Percentiles rank a stretch among this genome's conserved stretches.
phyloP scores from a whole-genome alignment of 495 filamentous ascomycete genomes.

The Penicillium steckii region DNA sequence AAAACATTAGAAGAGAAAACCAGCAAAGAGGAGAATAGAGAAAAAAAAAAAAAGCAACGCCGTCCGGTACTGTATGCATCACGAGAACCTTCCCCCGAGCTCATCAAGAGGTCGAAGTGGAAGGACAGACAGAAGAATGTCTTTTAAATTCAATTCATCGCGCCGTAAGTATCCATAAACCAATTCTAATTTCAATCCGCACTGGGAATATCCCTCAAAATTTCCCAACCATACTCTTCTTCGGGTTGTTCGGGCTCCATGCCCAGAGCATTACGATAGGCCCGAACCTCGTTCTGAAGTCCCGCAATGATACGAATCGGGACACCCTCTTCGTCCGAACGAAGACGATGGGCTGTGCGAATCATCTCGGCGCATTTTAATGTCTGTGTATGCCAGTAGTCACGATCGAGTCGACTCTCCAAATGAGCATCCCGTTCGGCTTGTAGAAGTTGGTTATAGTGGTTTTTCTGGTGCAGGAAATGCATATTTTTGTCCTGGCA shows the following conservation, averaged over 20 bases:
- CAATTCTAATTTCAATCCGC: conserved; percentile 26
- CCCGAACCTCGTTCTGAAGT: conserved; percentile 55
- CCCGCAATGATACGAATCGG: conserved; percentile 50
- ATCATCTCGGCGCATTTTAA: conserved; percentile 55
- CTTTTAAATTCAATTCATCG: background rate
- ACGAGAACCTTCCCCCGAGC: background rate
- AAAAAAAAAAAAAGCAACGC: conserved; percentile 1
- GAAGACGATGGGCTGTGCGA: conserved; percentile 47
- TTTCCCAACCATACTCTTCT: conserved; percentile 54
- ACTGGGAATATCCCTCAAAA: conserved; percentile 45
- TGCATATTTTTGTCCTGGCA: conserved; percentile 61
- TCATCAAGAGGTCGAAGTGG: background rate
- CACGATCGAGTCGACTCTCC: conserved; percentile 59
- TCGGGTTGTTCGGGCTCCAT: conserved; percentile 53
- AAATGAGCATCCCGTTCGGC: conserved; percentile 56
- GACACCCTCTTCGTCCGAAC: conserved; percentile 49
- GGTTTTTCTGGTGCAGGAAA: conserved; percentile 53
- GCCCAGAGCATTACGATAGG: conserved; percentile 50
- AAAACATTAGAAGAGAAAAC: background rate
- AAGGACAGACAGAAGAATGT: background rate
- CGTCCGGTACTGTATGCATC: conserved; percentile 2
- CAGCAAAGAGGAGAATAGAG: background rate
- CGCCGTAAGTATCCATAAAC: conserved; percentile 4
- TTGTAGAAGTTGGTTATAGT: conserved; percentile 60
- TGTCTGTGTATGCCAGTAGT: conserved; percentile 60